Conservation (phyloP, 495 filamentous ascomycete species). For the Tuber magnatum region DNA sequence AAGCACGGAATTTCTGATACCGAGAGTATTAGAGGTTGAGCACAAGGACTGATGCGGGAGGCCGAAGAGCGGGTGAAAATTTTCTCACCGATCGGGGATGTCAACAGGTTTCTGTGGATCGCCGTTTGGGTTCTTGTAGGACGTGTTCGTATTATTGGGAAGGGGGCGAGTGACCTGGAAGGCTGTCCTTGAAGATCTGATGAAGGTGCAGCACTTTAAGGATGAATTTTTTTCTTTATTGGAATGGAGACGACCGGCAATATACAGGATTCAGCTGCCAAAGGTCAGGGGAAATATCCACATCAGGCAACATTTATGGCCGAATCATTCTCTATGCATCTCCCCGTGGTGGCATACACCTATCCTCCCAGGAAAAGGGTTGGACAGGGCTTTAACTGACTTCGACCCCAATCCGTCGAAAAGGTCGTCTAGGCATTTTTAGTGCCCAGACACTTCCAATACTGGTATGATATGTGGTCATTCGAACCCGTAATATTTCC, state of each 20-base stretch:
- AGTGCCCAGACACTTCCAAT: background rate
- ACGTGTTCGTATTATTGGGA: background rate
- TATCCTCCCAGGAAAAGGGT: background rate
- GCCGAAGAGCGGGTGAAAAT: background rate
- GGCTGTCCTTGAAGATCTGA: background rate
- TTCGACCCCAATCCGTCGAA: background rate
- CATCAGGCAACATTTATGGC: background rate
- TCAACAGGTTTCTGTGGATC: background rate
- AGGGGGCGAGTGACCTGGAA: background rate
- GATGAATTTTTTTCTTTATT: background rate
- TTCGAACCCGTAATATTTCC: background rate
- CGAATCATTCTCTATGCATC: background rate
- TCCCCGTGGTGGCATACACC: background rate
- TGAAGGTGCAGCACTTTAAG: background rate
- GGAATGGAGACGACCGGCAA: background rate
- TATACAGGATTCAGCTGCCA: background rate
- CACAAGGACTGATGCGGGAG: background rate
- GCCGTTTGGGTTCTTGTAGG: too few relatives aligned
- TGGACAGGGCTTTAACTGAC: background rate
- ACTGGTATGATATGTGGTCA: too few relatives aligned
- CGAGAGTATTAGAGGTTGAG: background rate
- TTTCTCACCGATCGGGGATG: background rate
- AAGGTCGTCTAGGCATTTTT: background rate
- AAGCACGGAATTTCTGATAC: background rate
- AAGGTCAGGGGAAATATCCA: background rate